These are phyloP conservation scores for Cryptosporidium viatorum DNA, from an alignment of 169 alveolate genomes.

Conservation along the genomic window DNA sequence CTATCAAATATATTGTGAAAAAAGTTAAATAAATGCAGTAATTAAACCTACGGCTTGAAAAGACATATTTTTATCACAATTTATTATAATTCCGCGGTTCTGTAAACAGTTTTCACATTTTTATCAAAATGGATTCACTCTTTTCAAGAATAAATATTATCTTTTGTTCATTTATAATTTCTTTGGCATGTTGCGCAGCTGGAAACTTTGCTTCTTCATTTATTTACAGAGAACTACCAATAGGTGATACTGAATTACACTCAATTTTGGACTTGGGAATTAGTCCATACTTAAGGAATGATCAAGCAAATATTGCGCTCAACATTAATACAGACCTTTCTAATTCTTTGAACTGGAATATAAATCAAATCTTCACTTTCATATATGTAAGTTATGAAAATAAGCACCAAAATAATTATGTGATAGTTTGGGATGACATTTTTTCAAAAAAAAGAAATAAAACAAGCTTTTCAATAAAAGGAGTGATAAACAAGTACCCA, in stretches of 20 bases:
- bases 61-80: conserved; percentile 20
- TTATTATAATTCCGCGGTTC: conserved; percentile 17
- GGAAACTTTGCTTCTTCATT: conserved; percentile 76
- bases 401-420: conserved; percentile 73
- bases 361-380: conserved; percentile 77
- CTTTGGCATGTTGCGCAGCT: conserved; percentile 74
- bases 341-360: conserved; percentile 77
- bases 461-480: conserved; percentile 19
- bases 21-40: neutral
- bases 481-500: conserved; percentile 60
- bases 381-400: conserved; percentile 76
- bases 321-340: conserved; percentile 76
- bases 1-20: neutral
- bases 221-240: conserved; percentile 40
- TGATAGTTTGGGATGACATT: conserved; percentile 77
- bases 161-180: conserved; percentile 74
- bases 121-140: conserved; percentile 77
- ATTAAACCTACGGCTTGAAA: conserved; percentile 70
- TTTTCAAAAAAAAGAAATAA: conserved; percentile 8
- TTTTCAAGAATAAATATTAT: conserved; percentile 78
- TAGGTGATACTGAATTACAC: conserved; percentile 64
- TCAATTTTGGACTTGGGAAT: conserved; percentile 75
- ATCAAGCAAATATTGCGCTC: conserved; percentile 78
- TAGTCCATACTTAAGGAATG: conserved; percentile 77
- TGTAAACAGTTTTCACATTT: neutral